phyloP scores from a whole-genome alignment of 768 basidiomycete species.

The Suillus plorans region DNA sequence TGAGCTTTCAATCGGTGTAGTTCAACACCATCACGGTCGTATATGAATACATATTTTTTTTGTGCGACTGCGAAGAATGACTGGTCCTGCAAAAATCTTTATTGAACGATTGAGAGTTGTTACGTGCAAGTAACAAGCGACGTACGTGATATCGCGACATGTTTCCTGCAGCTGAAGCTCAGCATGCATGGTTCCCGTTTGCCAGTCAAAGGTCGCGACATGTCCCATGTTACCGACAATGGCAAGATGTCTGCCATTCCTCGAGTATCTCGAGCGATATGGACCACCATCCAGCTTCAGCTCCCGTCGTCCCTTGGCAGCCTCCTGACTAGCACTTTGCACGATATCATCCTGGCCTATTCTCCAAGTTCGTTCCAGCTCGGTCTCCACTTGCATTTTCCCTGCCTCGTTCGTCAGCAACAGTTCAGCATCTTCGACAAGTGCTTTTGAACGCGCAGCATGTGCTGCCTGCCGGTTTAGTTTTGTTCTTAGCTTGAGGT shows the following conservation, averaged over 20 bases:
- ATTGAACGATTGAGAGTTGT: neutral
- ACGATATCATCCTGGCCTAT: constrained; percentile 79
- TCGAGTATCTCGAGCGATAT: constrained; percentile 81
- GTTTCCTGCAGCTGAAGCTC: constrained; percentile 91
- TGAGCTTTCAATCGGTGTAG: constrained; percentile 82
- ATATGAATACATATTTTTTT: constrained; percentile 94
- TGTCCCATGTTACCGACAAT: constrained; percentile 83
- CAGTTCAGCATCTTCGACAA: constrained; percentile 71
- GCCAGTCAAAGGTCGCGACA: constrained; percentile 93
- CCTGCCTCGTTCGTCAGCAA: constrained; percentile 72
- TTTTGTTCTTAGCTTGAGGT: constrained; percentile 74
- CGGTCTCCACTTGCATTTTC: constrained; percentile 69
- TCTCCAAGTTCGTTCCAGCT: constrained; percentile 89
- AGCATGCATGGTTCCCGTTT: constrained; percentile 78
- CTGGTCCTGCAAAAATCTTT: constrained; percentile 88
- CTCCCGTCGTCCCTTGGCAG: constrained; percentile 72
- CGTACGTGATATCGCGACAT: constrained; percentile 88
- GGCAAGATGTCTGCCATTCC: constrained; percentile 90
- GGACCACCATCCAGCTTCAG: constrained; percentile 84
- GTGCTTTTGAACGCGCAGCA: constrained; percentile 57
- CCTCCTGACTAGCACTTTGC: constrained; percentile 66
- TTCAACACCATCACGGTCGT: constrained; percentile 92
- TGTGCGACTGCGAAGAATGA: constrained; percentile 94
- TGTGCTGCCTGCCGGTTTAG: constrained; percentile 62
- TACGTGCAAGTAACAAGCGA: constrained; percentile 10